These are phyloP conservation scores for Phytophthora pisi DNA, from an alignment of 352 stramenopile genomes.

Conservation along the genomic window DNA sequence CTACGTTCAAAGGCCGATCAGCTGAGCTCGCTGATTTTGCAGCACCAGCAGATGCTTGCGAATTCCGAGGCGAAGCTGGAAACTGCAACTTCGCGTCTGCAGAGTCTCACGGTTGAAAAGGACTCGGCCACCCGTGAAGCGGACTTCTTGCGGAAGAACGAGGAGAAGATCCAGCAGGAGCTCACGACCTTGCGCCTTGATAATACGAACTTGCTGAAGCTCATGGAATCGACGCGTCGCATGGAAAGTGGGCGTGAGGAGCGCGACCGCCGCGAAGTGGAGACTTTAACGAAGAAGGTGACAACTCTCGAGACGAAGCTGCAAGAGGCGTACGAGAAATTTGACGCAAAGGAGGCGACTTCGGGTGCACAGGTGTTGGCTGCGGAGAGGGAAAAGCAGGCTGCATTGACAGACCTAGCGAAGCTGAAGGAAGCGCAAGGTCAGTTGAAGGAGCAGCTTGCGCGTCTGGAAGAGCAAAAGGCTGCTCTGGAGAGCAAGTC, in stretches of 20 bases:
- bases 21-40: constrained; percentile 62
- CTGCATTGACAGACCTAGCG: constrained; percentile 42
- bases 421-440: constrained; percentile 45
- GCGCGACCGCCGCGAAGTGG: constrained; percentile 54
- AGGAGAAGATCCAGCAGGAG: constrained; percentile 67
- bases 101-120: constrained; percentile 58
- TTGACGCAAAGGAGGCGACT: constrained; percentile 64
- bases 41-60: constrained; percentile 64
- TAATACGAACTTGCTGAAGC: constrained; percentile 81
- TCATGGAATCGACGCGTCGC: constrained; percentile 77
- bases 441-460: constrained; percentile 49
- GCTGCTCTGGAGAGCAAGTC: constrained; percentile 46
- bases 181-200: constrained; percentile 63
- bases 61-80: constrained; percentile 70
- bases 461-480: constrained; percentile 63
- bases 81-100: constrained; percentile 39
- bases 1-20: constrained; percentile 68
- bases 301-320: constrained; percentile 54
- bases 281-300: constrained; percentile 56
- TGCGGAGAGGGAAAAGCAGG: constrained; percentile 66
- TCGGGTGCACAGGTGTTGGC: constrained; percentile 48
- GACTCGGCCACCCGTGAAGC: constrained; percentile 49
- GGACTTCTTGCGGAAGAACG: constrained; percentile 63
- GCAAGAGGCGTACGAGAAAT: constrained; percentile 67
- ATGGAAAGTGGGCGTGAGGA: constrained; percentile 72